These are phyloP conservation scores for Verticillium dahliae DNA, from an alignment of 2,329 filamentous ascomycete genomes.

Conservation along the genomic window DNA sequence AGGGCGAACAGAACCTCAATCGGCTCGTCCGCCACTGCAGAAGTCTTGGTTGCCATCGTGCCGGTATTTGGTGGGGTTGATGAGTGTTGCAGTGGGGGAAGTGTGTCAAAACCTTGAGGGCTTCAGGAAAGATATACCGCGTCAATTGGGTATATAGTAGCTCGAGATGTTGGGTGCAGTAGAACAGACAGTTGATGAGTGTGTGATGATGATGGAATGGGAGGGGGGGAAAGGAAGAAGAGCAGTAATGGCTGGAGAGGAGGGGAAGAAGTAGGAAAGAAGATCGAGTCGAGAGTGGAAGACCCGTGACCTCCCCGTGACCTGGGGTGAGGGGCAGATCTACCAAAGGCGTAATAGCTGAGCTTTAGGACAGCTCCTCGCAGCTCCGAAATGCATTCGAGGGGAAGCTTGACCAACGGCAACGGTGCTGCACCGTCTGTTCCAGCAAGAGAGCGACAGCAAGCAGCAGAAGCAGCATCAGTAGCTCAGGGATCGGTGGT, in stretches of 20 bases:
- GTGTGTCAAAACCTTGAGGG: background rate
- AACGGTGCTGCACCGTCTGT: background rate
- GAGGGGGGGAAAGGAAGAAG: constrained; percentile 14
- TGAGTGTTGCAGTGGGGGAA: constrained; percentile 10
- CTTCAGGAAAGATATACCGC: background rate
- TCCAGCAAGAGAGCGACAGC: background rate
- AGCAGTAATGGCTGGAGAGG: constrained; percentile 11
- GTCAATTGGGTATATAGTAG: background rate
- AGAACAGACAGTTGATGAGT: constrained; percentile 2
- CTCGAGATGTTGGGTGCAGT: constrained; percentile 5
- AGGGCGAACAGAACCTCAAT: constrained; percentile 55
- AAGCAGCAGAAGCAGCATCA: background rate
- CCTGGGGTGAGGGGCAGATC: background rate
- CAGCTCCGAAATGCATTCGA: background rate
- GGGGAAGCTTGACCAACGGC: background rate
- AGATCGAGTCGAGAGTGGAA: constrained; percentile 9
- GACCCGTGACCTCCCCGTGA: constrained; percentile 1
- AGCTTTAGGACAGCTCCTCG: background rate
- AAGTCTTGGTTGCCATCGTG: constrained; percentile 54
- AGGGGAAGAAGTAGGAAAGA: constrained; percentile 13
- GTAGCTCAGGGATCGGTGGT: background rate
- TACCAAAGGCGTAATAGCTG: background rate
- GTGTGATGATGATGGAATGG: constrained; percentile 8
- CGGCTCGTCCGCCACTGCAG: constrained; percentile 53
- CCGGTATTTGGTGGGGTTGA: constrained; percentile 16